Percentiles rank a stretch among this genome's conserved stretches.
Evolutionary conservation across 2,329 filamentous ascomycete genomes (phyloP).

Genomic region (Huntiella savannae): DNA sequence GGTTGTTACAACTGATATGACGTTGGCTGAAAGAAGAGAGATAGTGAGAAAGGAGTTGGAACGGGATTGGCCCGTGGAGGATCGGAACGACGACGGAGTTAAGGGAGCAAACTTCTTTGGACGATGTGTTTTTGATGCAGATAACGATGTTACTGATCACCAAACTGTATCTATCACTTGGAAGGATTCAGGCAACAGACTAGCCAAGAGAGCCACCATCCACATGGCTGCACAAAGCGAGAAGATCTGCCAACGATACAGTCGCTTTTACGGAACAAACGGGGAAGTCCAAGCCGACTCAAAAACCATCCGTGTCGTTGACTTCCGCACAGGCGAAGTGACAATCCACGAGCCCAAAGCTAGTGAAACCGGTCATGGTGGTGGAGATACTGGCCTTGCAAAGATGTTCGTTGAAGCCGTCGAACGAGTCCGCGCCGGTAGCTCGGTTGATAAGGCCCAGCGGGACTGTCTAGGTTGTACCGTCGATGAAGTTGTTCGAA

Average conservation of each 20-base stretch:
- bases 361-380: slow-evolving; percentile 22
- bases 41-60: slow-evolving; percentile 17
- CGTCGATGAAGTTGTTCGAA: slow-evolving; percentile 70
- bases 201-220: slow-evolving; percentile 69
- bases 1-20: slow-evolving; percentile 65
- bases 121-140: slow-evolving; percentile 81
- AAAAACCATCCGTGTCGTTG: slow-evolving; percentile 29
- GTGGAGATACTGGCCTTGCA: slow-evolving; percentile 39
- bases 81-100: slow-evolving; percentile 20
- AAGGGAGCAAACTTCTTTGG: slow-evolving; percentile 58
- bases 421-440: slow-evolving; percentile 54
- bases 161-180: slow-evolving; percentile 77
- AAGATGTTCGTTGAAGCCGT: slow-evolving; percentile 70
- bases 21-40: slow-evolving; percentile 20
- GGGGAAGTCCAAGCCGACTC: slow-evolving; percentile 82
- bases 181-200: slow-evolving; percentile 49
- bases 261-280: slow-evolving; percentile 65
- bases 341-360: slow-evolving; percentile 21
- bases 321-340: slow-evolving; percentile 28
- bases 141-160: slow-evolving; percentile 88
- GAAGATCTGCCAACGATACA: slow-evolving; percentile 70
- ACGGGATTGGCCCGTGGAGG: slow-evolving; percentile 15
- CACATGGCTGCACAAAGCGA: slow-evolving; percentile 90
- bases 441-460: slow-evolving; percentile 50
- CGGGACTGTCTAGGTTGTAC: slow-evolving; percentile 58